phyloP scores from a whole-genome alignment of 192 early-diverging fungal genomes.

The Diversispora eburnea region DNA sequence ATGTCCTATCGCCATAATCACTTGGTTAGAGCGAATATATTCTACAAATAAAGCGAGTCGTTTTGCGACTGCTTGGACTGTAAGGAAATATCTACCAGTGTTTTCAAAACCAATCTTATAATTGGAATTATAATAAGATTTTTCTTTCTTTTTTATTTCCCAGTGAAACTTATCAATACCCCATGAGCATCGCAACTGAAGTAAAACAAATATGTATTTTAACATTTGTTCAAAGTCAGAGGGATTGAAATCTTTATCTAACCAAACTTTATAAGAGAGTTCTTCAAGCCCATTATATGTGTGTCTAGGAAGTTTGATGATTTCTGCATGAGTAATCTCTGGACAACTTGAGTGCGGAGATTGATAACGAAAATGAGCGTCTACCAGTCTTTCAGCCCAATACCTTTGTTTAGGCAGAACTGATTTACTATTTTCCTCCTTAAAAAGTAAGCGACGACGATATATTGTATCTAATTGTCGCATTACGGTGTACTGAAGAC shows the following conservation, averaged over 20 bases:
- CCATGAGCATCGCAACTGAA: neutral
- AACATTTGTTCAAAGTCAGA: constrained; percentile 33
- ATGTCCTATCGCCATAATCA: neutral
- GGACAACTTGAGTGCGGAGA: constrained; percentile 5
- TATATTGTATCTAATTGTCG: neutral
- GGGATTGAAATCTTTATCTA: neutral
- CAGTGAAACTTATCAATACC: neutral
- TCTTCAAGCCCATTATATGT: neutral
- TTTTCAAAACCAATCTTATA: constrained; percentile 3
- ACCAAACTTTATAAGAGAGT: neutral
- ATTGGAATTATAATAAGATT: neutral
- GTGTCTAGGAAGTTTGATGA: neutral
- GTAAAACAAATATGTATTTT: constrained; percentile 28
- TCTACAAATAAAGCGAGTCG: neutral
- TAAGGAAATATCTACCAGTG: neutral
- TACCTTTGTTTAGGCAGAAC: neutral
- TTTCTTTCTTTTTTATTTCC: neutral
- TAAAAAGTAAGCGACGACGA: neutral
- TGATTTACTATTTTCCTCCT: neutral
- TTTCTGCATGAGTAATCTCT: neutral
- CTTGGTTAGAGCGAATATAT: neutral
- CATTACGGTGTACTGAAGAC: neutral
- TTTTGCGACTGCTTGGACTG: neutral
- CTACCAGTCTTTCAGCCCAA: constrained; percentile 18
- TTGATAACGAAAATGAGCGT: constrained; percentile 22